Percentiles rank a stretch among this genome's conserved stretches.
Conservation (phyloP, 768 basidiomycete species). For the Zangia roseola region DNA sequence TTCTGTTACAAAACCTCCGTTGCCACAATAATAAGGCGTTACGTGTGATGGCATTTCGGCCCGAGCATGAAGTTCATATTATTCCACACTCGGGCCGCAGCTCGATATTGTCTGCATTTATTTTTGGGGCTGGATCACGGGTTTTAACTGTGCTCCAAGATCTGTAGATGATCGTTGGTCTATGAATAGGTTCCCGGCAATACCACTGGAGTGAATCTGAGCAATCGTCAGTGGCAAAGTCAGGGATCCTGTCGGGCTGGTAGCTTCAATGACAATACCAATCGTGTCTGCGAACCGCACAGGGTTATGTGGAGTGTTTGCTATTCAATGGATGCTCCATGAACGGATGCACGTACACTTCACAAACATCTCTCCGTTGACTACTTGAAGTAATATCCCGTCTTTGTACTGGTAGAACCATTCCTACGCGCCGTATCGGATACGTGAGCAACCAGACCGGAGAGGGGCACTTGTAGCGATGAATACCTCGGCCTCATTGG, state of each 20-base stretch:
- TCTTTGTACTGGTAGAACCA: conserved; percentile 99
- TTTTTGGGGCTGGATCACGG: conserved; percentile 81
- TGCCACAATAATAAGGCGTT: conserved; percentile 41
- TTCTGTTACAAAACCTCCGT: no score
- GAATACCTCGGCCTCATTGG: conserved; percentile 88
- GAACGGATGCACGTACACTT: conserved; percentile 15
- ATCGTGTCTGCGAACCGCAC: conserved; percentile 88
- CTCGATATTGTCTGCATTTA: no score
- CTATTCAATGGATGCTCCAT: conserved; percentile 38
- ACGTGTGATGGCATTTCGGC: conserved; percentile 44
- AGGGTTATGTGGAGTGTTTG: conserved; percentile 95
- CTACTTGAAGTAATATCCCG: conserved; percentile 83
- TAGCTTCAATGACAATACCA: conserved; percentile 87
- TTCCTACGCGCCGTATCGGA: conserved; percentile 49
- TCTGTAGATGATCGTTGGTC: conserved; percentile 82
- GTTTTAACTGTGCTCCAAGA: conserved; percentile 91
- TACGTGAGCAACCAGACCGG: background rate
- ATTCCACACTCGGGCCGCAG: no score
- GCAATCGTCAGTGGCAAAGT: background rate
- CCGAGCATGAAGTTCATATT: conserved; percentile 12
- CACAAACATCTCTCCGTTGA: conserved; percentile 80
- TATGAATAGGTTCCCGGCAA: conserved; percentile 64
- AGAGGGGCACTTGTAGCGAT: conserved; percentile 5
- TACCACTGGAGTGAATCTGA: conserved; percentile 93
- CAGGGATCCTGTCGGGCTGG: conserved; percentile 54